phyloP scores from a whole-genome alignment of 139 green algal genomes.

The Pedinophyceae sp. region DNA sequence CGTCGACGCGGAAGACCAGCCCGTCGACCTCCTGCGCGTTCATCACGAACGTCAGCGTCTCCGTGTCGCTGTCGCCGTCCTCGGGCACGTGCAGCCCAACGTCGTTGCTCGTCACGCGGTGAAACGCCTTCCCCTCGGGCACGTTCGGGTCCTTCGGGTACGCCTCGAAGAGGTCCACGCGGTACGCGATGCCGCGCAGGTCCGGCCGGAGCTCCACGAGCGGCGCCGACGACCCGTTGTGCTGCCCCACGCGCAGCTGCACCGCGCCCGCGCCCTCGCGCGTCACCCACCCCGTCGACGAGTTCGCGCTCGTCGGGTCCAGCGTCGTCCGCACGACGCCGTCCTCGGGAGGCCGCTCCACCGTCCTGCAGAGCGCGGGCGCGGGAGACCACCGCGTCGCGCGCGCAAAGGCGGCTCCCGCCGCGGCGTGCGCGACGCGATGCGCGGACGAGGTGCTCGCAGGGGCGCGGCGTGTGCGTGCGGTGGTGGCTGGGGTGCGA shows the following conservation, averaged over 20 bases:
- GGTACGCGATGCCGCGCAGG: neutral
- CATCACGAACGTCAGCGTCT: conserved; percentile 19
- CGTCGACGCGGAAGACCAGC: conserved; percentile 18
- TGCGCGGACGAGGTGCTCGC: conserved; percentile 10
- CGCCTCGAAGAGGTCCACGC: conserved; percentile 24
- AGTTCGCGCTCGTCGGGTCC: conserved; percentile 17
- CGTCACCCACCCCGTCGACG: conserved; percentile 22
- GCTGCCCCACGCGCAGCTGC: conserved; percentile 28
- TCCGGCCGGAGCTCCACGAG: conserved; percentile 16
- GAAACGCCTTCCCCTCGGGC: conserved; percentile 24
- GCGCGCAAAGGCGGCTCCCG: conserved; percentile 2
- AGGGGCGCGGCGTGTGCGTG: too few relatives aligned
- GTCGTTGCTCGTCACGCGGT: conserved; percentile 2
- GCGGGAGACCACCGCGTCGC: too few relatives aligned
- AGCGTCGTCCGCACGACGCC: conserved; percentile 8
- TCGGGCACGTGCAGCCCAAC: conserved; percentile 6
- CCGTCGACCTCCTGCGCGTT: conserved; percentile 23
- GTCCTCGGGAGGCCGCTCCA: too few relatives aligned
- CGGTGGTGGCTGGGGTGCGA: too few relatives aligned
- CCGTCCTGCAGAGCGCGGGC: too few relatives aligned
- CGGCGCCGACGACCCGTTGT: conserved; percentile 15
- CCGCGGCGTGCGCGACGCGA: neutral
- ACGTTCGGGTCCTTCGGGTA: conserved; percentile 15
- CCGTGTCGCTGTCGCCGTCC: neutral
- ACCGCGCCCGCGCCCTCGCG: conserved; percentile 16